A percentile compares a stretch with the other conserved stretches of the same genome.
Conservation (phyloP, 495 filamentous ascomycete species). For the Aspergillus olivimuriae region DNA sequence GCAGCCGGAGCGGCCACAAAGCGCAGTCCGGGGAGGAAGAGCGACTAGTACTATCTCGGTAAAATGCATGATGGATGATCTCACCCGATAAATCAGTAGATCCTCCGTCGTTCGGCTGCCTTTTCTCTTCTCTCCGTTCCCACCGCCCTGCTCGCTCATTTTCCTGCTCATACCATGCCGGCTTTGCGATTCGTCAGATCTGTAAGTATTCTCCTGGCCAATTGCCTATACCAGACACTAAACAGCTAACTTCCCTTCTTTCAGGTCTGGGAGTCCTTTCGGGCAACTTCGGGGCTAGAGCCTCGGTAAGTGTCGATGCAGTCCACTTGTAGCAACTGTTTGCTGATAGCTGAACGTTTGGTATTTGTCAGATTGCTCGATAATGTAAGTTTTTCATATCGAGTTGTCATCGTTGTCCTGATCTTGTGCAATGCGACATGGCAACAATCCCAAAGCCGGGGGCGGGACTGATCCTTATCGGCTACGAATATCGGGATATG, state of each 20-base stretch:
- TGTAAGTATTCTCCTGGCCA: conserved; percentile 25
- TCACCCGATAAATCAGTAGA: too few relatives aligned
- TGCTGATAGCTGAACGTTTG: too few relatives aligned
- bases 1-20: conserved; percentile 25
- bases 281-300: conserved; percentile 76
- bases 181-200: conserved; percentile 57
- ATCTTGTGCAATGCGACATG: background rate
- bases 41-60: too few relatives aligned
- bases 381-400: conserved; percentile 22
- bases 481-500: background rate
- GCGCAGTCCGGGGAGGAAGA: conserved; percentile 33
- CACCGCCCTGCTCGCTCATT: background rate
- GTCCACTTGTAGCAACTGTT: too few relatives aligned
- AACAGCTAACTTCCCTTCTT: conserved; percentile 5
- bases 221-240: background rate
- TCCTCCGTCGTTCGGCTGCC: too few relatives aligned
- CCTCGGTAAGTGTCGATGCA: conserved; percentile 72
- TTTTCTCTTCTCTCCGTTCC: conserved; percentile 3
- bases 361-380: conserved; percentile 42
- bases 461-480: too few relatives aligned
- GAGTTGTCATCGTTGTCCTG: too few relatives aligned
- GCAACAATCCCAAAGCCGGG: background rate
- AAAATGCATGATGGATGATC: too few relatives aligned
- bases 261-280: conserved; percentile 83
- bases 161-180: conserved; percentile 34